Evolutionary conservation across 2,329 filamentous ascomycete species (phyloP).

Genomic region (Grosmannia huntii): DNA sequence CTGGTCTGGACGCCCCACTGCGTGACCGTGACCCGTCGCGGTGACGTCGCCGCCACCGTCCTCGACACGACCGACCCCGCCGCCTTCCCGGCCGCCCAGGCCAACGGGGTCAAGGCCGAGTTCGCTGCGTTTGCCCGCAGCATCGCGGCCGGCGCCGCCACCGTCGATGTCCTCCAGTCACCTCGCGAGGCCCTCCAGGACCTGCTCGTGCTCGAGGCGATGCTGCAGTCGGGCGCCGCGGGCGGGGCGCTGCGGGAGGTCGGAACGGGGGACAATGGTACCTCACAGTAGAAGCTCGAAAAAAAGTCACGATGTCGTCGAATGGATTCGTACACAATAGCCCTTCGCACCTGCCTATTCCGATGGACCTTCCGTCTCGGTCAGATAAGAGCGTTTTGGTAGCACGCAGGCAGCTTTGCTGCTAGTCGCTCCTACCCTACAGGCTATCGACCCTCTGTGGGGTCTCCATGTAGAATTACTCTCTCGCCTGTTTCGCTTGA

Average conservation of each 20-base stretch:
- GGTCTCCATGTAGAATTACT: background rate
- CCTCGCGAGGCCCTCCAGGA: constrained; percentile 19
- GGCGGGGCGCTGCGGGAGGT: constrained; percentile 2
- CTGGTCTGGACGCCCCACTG: constrained; percentile 14
- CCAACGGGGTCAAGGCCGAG: constrained; percentile 18
- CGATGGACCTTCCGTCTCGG: background rate
- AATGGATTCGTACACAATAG: too few relatives aligned
- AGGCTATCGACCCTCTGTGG: background rate
- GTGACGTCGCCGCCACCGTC: background rate
- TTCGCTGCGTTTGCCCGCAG: constrained; percentile 17
- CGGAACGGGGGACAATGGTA: too few relatives aligned
- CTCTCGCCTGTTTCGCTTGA: background rate
- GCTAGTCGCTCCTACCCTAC: background rate
- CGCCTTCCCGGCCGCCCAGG: constrained; percentile 2
- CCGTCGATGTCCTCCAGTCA: constrained; percentile 14
- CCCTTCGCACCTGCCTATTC: background rate
- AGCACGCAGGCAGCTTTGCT: background rate
- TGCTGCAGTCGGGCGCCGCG: constrained; percentile 17
- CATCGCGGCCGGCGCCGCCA: constrained; percentile 12
- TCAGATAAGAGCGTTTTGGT: background rate
- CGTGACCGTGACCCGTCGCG: constrained; percentile 12
- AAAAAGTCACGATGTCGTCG: too few relatives aligned
- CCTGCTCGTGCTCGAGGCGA: constrained; percentile 17
- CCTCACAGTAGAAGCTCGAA: too few relatives aligned
- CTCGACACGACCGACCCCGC: constrained; percentile 10